These are phyloP conservation scores for Hypoxylon sp. DNA, from an alignment of 2,329 filamentous ascomycete genomes.

Conservation along the genomic window DNA sequence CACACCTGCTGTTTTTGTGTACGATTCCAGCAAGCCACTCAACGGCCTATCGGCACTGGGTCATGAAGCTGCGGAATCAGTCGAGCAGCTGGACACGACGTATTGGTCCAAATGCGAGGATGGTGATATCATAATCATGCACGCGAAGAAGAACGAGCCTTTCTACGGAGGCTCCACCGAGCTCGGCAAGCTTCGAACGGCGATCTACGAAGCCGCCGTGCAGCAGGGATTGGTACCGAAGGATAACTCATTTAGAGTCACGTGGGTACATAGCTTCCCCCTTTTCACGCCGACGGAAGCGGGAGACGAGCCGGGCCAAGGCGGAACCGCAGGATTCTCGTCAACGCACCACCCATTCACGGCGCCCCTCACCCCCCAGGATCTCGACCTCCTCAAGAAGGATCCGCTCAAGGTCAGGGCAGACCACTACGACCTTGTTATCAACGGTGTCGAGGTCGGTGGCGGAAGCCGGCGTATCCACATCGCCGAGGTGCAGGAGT, in stretches of 20 bases:
- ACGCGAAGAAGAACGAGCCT: slow-evolving; percentile 74
- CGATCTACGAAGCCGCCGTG: slow-evolving; percentile 74
- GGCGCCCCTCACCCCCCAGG: slow-evolving; percentile 74
- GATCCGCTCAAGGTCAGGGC: slow-evolving; percentile 78
- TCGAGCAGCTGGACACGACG: slow-evolving; percentile 40
- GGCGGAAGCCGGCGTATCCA: slow-evolving; percentile 95
- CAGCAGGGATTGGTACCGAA: slow-evolving; percentile 64
- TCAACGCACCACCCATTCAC: slow-evolving; percentile 98
- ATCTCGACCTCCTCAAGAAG: slow-evolving; percentile 77
- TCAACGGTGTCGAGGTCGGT: slow-evolving; percentile 94
- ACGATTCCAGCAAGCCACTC: slow-evolving; percentile 77
- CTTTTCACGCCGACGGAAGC: slow-evolving; percentile 79
- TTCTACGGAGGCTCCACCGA: slow-evolving; percentile 74
- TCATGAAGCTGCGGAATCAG: slow-evolving; percentile 37
- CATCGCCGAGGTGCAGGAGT: slow-evolving; percentile 80
- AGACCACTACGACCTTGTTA: slow-evolving; percentile 94
- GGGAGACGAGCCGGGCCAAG: slow-evolving; percentile 74
- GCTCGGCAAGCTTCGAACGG: slow-evolving; percentile 76
- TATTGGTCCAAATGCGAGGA: slow-evolving; percentile 57
- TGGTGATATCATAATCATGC: slow-evolving; percentile 82
- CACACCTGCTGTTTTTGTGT: slow-evolving; percentile 81
- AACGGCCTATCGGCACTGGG: slow-evolving; percentile 70
- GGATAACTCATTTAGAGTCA: slow-evolving; percentile 67
- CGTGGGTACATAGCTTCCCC: slow-evolving; percentile 91
- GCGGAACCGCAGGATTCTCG: slow-evolving; percentile 79